Evolutionary conservation across 2,329 filamentous ascomycete genomes (phyloP).

Genomic region (Xylaria sp.): DNA sequence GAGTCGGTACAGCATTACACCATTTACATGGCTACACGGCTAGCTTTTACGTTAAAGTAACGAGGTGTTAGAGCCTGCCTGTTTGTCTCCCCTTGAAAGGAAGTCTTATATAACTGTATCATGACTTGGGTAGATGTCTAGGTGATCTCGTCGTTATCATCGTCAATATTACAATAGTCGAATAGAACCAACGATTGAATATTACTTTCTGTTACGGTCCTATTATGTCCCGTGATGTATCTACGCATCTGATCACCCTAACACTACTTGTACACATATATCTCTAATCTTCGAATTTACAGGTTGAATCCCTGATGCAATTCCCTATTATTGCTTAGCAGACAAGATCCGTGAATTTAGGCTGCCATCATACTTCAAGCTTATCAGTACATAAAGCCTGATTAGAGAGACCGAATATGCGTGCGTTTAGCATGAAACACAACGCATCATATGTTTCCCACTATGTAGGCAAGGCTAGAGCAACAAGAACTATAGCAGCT

Average conservation of each 20-base stretch:
- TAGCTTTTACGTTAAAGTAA: conserved; percentile 7
- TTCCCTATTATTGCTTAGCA: not conserved
- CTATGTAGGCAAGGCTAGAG: no score
- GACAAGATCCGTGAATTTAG: no score
- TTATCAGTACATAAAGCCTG: no score
- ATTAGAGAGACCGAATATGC: no score
- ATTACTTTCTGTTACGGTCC: not conserved
- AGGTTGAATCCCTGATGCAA: not conserved
- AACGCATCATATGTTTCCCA: no score
- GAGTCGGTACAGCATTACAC: conserved; percentile 11
- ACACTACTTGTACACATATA: not conserved
- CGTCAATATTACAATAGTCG: conserved; percentile 19
- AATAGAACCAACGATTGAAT: conserved; percentile 23
- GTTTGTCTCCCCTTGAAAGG: conserved; percentile 10
- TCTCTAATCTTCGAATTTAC: not conserved
- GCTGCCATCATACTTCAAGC: no score
- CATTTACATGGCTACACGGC: conserved; percentile 10
- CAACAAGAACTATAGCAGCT: no score
- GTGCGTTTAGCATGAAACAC: no score
- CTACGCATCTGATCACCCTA: no score
- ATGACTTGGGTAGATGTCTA: conserved; percentile 32
- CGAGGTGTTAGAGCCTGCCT: conserved; percentile 5
- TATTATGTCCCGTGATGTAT: no score
- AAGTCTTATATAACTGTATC: conserved; percentile 33
- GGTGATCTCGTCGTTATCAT: conserved; percentile 14